A percentile compares a stretch with the other conserved stretches of the same genome.
Evolutionary conservation across 1,284 basidiomycete species (phyloP).

Genomic region (Apiotrichum porosum): DNA sequence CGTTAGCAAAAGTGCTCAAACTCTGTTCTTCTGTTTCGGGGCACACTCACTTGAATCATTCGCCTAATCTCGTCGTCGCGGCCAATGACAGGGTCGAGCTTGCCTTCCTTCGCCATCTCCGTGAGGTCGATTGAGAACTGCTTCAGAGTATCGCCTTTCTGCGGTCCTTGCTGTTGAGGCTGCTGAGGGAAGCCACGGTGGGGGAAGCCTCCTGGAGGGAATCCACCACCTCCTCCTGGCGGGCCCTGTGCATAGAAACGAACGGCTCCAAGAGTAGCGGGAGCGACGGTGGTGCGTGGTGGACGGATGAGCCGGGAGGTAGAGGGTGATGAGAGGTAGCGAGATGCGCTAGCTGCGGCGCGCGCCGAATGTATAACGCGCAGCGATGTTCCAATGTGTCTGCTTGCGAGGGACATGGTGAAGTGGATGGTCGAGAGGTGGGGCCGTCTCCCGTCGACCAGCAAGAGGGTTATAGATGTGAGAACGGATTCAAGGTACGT

Average conservation of each 20-base stretch:
- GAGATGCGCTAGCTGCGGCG: no score
- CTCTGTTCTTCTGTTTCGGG: background rate
- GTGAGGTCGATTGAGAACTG: conserved; percentile 83
- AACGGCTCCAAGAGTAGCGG: background rate
- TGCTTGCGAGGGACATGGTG: background rate
- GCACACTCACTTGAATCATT: no score
- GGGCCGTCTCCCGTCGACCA: no score
- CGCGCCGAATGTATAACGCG: background rate
- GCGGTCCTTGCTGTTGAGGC: conserved; percentile 22
- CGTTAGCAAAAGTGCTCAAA: conserved; percentile 47
- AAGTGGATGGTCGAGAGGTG: no score
- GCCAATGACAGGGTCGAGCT: conserved; percentile 85
- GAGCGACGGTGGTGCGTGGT: background rate
- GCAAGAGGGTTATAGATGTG: no score
- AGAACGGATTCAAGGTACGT: no score
- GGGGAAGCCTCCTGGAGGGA: conserved; percentile 8
- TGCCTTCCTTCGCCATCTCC: conserved; percentile 72
- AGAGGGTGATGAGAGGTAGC: conserved; percentile 1
- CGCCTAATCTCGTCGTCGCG: conserved; percentile 85
- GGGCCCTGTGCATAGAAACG: conserved; percentile 27
- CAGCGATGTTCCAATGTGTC: background rate
- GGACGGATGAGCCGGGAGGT: background rate
- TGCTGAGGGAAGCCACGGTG: conserved; percentile 14
- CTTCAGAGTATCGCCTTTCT: conserved; percentile 76
- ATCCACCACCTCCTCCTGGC: conserved; percentile 17